These are phyloP conservation scores for Chenopodium album DNA, from an alignment of 148 eudicot species.

Conservation along the genomic window DNA sequence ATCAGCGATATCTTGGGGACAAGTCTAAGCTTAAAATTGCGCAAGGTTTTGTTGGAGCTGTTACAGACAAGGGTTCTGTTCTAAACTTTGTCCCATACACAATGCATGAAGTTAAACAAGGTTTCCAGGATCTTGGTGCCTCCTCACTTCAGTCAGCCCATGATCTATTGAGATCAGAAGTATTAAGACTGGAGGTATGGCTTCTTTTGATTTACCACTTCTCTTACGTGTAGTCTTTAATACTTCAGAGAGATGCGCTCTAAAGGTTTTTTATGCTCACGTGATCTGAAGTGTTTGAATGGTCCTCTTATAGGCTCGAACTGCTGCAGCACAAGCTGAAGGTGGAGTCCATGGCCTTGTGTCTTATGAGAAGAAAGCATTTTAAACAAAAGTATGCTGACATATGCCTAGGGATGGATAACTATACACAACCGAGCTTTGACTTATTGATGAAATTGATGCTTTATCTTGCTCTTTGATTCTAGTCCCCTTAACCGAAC, in stretches of 20 bases:
- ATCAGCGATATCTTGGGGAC: slow-evolving; percentile 86
- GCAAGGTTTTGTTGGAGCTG: slow-evolving; percentile 92
- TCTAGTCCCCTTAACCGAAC: not conserved
- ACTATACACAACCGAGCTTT: not conserved
- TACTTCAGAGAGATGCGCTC: not conserved
- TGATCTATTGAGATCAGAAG: slow-evolving; percentile 44
- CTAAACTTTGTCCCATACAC: slow-evolving; percentile 77
- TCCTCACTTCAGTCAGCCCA: slow-evolving; percentile 70
- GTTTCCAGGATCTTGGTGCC: slow-evolving; percentile 96
- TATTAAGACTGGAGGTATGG: slow-evolving; percentile 76
- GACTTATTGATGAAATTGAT: not conserved
- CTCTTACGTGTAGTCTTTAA: not conserved
- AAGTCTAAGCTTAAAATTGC: slow-evolving; percentile 84
- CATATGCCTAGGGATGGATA: not conserved
- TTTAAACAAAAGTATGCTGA: slow-evolving; percentile 24
- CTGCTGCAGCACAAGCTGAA: slow-evolving; percentile 92
- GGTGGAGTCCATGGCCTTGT: slow-evolving; percentile 49
- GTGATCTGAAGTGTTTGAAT: slow-evolving; percentile 6
- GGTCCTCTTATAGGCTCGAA: slow-evolving; percentile 56
- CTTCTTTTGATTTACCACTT: not conserved
- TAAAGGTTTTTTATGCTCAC: not conserved
- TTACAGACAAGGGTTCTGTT: slow-evolving; percentile 87
- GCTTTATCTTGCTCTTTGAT: not conserved
- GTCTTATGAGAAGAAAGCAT: slow-evolving; percentile 73
- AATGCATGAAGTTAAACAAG: slow-evolving; percentile 92